Evolutionary conservation across 805 yeast genomes (phyloP).

Genomic region (Yamadazyma nakazawae): DNA sequence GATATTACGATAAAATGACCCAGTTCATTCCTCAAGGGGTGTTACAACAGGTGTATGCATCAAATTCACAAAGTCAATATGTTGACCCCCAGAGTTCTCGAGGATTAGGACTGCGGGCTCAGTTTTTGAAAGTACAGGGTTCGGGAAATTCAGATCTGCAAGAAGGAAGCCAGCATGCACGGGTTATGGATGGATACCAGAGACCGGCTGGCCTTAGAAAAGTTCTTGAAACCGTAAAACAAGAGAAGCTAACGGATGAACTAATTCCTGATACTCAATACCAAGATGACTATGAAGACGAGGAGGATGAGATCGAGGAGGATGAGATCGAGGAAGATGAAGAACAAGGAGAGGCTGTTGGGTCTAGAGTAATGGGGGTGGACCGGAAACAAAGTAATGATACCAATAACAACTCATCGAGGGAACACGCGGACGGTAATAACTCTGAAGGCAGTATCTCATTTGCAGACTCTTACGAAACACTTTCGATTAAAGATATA

Average conservation of each 20-base stretch:
- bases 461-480: slow-evolving; percentile 2
- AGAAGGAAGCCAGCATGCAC: too few relatives aligned
- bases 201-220: neutral
- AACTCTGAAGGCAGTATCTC: slow-evolving; percentile 1
- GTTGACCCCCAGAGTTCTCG: neutral
- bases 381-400: too few relatives aligned
- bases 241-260: slow-evolving; percentile 5
- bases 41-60: neutral
- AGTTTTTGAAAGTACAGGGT: neutral
- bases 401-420: too few relatives aligned
- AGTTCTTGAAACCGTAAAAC: neutral
- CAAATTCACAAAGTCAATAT: neutral
- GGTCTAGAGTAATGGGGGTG: neutral
- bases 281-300: slow-evolving; percentile 1
- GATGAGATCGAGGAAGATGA: neutral
- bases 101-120: neutral
- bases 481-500: neutral
- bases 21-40: neutral
- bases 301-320: slow-evolving; percentile 6
- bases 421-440: neutral
- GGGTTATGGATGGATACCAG: neutral
- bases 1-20: neutral
- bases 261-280: slow-evolving; percentile 8
- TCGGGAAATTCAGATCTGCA: neutral
- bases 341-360: neutral